Evolutionary conservation across 2,329 filamentous ascomycete species (phyloP), one percentile per base, ranked within the genome.

Genomic region (Cytospora schulzeri): DNA sequence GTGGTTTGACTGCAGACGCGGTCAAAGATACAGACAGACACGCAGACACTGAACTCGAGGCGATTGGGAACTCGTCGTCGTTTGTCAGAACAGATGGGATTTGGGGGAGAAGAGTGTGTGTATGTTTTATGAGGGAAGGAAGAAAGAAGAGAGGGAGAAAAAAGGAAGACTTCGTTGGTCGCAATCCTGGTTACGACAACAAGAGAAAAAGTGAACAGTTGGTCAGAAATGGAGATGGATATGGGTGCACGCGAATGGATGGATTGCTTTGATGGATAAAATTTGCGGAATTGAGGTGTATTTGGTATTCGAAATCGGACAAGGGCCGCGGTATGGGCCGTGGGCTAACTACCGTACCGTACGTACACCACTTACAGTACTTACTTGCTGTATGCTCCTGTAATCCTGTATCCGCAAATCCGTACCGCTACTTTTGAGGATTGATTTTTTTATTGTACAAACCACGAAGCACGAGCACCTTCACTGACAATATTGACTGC

Each of bases 201-300:
- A n/a, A n/a, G 33, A 12, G n/a, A 19, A 48, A n/a, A 24, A 22
- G 45, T 48, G 45, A 48, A 48, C 45, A 48, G 45, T 24, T 48
- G n/a, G n/a, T 24, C 45, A 9, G 45, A 48, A 22, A 48, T 24
- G 45, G 45, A 48, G n/a, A 22, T 48, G 4, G 29, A n/a, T n/a
- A n/a, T n/a, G 45, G 45, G 45, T 14, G 45, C n/a, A 48, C n/a
- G 45, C n/a, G 45, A 12, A 45, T 24, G 31, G 63, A 29, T 57
- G 4, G 29, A 4, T 22, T n/a, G 19, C 2, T 51, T 35, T 57
- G 52, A 53, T 57, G 9, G 41, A 53, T 58, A 63, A 63, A 63
- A 53, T 58, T 63, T 63, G 54, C 59, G 59, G 41, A 35, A 51
- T 29, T 48, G 45, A 48, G 45, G 45, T 48, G 19, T 48, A 57